A percentile compares a stretch with the other conserved stretches of the same genome.
Evolutionary conservation across 2,329 filamentous ascomycete species (phyloP).

Genomic region (Magnaporthiopsis incrustans): DNA sequence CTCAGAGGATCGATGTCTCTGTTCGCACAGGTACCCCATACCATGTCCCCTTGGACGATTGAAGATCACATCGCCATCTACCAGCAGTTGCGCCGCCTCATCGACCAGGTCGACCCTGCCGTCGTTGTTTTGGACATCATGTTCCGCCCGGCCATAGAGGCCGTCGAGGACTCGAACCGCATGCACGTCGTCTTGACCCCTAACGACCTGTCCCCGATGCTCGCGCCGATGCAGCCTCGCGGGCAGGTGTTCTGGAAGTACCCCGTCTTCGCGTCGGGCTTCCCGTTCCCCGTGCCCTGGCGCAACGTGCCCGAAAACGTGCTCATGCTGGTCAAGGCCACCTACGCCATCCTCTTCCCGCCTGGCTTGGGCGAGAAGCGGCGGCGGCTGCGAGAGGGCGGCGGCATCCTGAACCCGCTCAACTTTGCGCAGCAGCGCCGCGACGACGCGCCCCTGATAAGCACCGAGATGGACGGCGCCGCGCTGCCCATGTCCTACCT

Average conservation of each 20-base stretch:
- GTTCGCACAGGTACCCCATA: constrained; percentile 14
- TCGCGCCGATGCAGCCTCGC: constrained; percentile 11
- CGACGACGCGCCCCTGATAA: constrained; percentile 18
- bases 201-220: constrained; percentile 10
- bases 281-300: constrained; percentile 16
- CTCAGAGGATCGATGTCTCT: constrained; percentile 23
- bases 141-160: constrained; percentile 14
- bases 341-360: constrained; percentile 7
- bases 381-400: constrained; percentile 12
- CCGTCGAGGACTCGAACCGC: constrained; percentile 9
- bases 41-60: constrained; percentile 5
- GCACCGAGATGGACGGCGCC: constrained; percentile 18
- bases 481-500: constrained; percentile 16
- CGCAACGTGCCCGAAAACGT: constrained; percentile 14
- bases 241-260: constrained; percentile 16
- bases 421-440: constrained; percentile 13
- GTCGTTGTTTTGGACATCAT: constrained; percentile 14
- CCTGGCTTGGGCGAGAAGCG: constrained; percentile 8
- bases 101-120: constrained; percentile 14
- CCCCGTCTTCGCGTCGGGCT: constrained; percentile 14
- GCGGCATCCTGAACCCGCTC: constrained; percentile 19
- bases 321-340: constrained; percentile 9
- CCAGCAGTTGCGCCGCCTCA: constrained; percentile 5
- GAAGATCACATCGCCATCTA: constrained; percentile 8
- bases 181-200: constrained; percentile 12